A percentile compares a stretch with the other conserved stretches of the same genome.
Conservation (phyloP, 129 eudicot species). For the Artemisia tridentata region DNA sequence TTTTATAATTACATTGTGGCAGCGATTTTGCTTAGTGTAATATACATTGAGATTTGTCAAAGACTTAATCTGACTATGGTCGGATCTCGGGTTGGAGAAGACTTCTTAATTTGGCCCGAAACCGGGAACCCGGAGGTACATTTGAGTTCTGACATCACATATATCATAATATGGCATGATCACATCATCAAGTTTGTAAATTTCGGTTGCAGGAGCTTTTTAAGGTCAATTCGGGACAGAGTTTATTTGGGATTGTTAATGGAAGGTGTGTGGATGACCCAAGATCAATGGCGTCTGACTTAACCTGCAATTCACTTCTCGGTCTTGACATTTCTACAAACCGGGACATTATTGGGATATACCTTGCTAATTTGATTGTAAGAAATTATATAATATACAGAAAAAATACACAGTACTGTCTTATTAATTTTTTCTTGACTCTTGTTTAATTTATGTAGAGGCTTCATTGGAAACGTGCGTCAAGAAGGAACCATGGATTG, state of each 20-base stretch:
- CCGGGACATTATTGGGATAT: constrained; percentile 86
- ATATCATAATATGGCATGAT: neutral
- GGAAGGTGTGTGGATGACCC: constrained; percentile 94
- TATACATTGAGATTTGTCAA: constrained; percentile 87
- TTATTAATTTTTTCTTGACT: neutral
- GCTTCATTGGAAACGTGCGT: constrained; percentile 93
- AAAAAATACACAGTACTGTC: neutral
- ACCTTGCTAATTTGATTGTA: constrained; percentile 85
- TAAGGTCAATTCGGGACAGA: constrained; percentile 76
- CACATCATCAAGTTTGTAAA: constrained; percentile 2
- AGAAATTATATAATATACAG: constrained; percentile 19
- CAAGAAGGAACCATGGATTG: constrained; percentile 68
- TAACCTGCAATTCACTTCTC: constrained; percentile 59
- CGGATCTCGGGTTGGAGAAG: constrained; percentile 92
- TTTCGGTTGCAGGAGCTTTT: constrained; percentile 66
- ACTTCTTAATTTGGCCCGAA: constrained; percentile 83
- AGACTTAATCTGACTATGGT: constrained; percentile 77
- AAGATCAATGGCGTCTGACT: constrained; percentile 77
- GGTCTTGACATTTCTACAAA: constrained; percentile 81
- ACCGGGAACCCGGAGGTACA: constrained; percentile 78
- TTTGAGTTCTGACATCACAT: constrained; percentile 16
- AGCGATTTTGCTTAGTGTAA: constrained; percentile 87
- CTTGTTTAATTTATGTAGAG: constrained; percentile 40
- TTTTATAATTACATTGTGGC: constrained; percentile 28
- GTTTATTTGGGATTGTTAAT: constrained; percentile 84